Conservation (phyloP, 345 rosid species). For the Boechera stricta region DNA sequence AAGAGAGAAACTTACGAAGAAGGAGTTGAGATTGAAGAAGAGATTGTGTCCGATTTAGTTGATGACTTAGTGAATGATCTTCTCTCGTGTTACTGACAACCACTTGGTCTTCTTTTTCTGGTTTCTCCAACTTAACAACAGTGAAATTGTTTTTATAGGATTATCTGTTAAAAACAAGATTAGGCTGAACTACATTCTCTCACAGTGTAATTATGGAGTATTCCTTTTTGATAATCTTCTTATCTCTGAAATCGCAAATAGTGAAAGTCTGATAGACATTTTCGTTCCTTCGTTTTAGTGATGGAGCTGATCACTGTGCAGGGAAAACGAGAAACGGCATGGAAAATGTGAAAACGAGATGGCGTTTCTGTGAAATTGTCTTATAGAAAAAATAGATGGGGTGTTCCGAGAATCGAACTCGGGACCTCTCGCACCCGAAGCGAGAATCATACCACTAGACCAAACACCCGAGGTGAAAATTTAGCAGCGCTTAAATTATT, state of each 20-base stretch:
- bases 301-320: not conserved
- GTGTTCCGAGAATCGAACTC: constrained; percentile 94
- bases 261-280: not conserved
- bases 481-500: accelerated
- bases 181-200: constrained; percentile 7
- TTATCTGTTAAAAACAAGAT: constrained; percentile 3
- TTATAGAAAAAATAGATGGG: constrained; percentile 35
- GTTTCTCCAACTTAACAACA: constrained; percentile 1
- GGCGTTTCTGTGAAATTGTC: not conserved
- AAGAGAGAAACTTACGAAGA: constrained; percentile 65
- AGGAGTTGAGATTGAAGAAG: constrained; percentile 64
- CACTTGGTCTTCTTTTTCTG: not conserved
- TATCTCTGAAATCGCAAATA: not conserved
- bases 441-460: constrained; percentile 98
- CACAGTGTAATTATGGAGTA: constrained; percentile 11
- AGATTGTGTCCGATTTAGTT: constrained; percentile 63
- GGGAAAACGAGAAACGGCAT: not conserved
- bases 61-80: constrained; percentile 76
- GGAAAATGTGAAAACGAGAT: not conserved
- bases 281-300: not conserved
- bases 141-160: not conserved
- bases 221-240: not conserved
- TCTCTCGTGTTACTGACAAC: constrained; percentile 25
- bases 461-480: not conserved
- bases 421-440: constrained; percentile 96